Evolutionary conservation across 352 stramenopile species (phyloP).

Genomic region (Phytophthora constricta): DNA sequence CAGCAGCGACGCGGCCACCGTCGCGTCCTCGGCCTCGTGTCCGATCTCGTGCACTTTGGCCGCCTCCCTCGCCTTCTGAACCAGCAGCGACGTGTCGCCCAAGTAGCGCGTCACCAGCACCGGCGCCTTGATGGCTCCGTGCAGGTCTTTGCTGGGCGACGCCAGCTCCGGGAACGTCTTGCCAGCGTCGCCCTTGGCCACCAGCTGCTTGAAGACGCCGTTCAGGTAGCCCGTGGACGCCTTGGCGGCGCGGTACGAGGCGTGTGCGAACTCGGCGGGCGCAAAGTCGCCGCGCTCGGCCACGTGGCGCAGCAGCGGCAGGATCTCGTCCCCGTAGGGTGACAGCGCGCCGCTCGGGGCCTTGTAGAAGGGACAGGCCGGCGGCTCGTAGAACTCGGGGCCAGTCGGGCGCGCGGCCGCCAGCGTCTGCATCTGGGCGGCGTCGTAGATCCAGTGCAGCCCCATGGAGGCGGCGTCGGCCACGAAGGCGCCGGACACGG

Average conservation of each 20-base stretch:
- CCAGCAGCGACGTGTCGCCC: conserved; percentile 40
- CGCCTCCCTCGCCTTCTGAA: conserved; percentile 56
- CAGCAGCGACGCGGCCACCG: conserved; percentile 57
- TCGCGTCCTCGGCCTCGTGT: conserved; percentile 50
- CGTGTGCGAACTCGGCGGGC: conserved; percentile 47
- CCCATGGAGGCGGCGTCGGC: conserved; percentile 73
- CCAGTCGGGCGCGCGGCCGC: conserved; percentile 22
- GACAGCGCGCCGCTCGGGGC: conserved; percentile 61
- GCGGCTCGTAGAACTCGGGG: conserved; percentile 68
- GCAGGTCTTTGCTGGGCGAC: conserved; percentile 57
- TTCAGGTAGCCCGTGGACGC: conserved; percentile 66
- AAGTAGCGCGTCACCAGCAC: conserved; percentile 65
- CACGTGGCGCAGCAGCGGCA: conserved; percentile 65
- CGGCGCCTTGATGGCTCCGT: conserved; percentile 66
- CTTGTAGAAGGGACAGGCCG: conserved; percentile 68
- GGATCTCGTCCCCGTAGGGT: conserved; percentile 71
- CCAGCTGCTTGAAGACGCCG: conserved; percentile 71
- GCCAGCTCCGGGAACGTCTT: conserved; percentile 62
- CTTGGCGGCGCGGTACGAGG: conserved; percentile 64
- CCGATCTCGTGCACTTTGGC: conserved; percentile 66
- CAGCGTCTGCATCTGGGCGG: conserved; percentile 49
- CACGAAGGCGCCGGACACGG: conserved; percentile 61
- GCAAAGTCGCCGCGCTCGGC: conserved; percentile 52
- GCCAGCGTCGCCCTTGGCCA: conserved; percentile 68
- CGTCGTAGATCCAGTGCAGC: conserved; percentile 83